Evolutionary conservation across 257 asterid species (phyloP).

Genomic region (Solanum dulcamara): DNA sequence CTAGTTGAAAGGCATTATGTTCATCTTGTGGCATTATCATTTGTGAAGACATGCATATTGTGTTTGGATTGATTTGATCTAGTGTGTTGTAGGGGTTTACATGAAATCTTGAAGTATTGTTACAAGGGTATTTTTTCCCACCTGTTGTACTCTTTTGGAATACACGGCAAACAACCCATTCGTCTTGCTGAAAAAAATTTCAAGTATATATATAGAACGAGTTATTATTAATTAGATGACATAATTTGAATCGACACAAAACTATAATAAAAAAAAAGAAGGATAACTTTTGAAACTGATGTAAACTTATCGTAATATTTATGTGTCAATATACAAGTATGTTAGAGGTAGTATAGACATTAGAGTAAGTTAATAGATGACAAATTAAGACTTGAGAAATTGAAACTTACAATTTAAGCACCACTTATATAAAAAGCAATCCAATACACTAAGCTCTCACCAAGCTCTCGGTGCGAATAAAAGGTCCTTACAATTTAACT

Average conservation of each 20-base stretch:
- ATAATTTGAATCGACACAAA: neutral
- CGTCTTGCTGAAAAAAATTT: slow-evolving; percentile 51
- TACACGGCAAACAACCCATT: slow-evolving; percentile 95
- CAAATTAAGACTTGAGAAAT: neutral
- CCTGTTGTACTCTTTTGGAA: slow-evolving; percentile 72
- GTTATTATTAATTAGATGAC: no score
- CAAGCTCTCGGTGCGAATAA: neutral
- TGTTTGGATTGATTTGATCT: slow-evolving; percentile 22
- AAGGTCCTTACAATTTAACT: neutral
- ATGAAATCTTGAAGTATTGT: slow-evolving; percentile 15
- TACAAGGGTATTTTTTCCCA: slow-evolving; percentile 53
- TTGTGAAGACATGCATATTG: slow-evolving; percentile 27
- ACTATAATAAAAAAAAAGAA: neutral
- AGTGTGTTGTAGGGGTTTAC: slow-evolving; percentile 34
- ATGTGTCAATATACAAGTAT: neutral
- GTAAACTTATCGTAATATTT: no score
- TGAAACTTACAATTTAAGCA: neutral
- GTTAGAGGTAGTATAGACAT: neutral
- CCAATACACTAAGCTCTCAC: neutral
- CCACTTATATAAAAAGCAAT: neutral
- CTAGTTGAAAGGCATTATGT: slow-evolving; percentile 21
- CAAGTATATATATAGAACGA: neutral
- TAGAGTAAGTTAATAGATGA: neutral
- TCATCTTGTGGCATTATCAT: slow-evolving; percentile 28
- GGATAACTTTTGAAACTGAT: neutral